Conservation (phyloP, 495 filamentous ascomycete genomes). For the Daldinia concentrica region DNA sequence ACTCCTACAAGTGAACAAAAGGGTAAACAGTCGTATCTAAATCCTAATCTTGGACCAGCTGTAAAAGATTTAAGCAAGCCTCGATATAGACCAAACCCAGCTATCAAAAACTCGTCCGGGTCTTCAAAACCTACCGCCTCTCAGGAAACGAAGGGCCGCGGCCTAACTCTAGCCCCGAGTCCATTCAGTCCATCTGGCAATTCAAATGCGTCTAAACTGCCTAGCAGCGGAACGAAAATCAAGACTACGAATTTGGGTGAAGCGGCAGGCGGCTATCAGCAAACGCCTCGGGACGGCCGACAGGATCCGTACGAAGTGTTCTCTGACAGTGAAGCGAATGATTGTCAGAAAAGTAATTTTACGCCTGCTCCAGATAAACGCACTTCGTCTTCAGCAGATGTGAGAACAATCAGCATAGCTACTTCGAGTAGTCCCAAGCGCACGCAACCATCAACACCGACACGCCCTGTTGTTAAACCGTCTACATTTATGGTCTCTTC, state of each 20-base stretch:
- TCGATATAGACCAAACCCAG: conserved; percentile 1
- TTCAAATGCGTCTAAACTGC: neutral
- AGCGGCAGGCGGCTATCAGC: neutral
- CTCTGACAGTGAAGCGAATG: conserved; percentile 18
- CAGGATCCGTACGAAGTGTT: conserved; percentile 27
- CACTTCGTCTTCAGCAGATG: neutral
- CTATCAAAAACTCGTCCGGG: conserved; percentile 3
- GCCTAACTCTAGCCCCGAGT: neutral
- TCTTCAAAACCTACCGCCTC: conserved; percentile 3
- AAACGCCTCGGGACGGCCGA: conserved; percentile 2
- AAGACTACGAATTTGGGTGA: neutral
- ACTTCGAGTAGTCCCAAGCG: neutral
- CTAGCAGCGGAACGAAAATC: neutral
- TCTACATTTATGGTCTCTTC: neutral
- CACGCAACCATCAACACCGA: neutral
- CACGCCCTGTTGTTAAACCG: neutral
- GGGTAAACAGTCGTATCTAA: neutral
- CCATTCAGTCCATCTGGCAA: neutral
- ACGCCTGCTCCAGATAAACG: neutral
- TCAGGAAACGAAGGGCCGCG: neutral
- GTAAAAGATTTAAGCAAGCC: conserved; percentile 11
- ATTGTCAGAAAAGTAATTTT: neutral
- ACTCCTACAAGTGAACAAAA: neutral
- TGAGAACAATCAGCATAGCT: neutral
- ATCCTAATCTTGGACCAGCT: conserved; percentile 9